Base-by-base conservation (phyloP, 306 rosid species). In the Lathyrus aphaca region DNA sequence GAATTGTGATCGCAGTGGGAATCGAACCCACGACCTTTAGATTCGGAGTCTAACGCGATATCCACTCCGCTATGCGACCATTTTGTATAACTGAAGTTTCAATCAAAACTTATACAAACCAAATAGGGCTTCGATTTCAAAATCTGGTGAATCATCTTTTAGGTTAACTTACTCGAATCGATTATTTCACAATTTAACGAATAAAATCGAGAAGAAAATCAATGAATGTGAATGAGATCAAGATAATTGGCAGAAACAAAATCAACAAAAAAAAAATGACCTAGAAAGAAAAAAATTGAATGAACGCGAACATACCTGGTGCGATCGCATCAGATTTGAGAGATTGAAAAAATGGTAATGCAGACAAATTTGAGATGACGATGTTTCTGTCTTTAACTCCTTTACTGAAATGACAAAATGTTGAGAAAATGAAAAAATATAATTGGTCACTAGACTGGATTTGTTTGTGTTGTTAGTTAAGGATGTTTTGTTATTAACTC, bases 11-110 rank as follows among this genome's bases (percentile, higher is more conserved):
- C 98, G 84, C 98, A 92, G 98, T 90, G 98, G 96, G 98, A 86
- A 5, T 90, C 87, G 91, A 90, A 93, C 93, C 96, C 96, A 90
- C 98, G 93, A 86, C 96, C 96, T 90, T 86, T 92, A 92, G 98
- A 92, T 86, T 4, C 96, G 96, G 96, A 92, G 82, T 88, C 98
- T 55, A 87, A 90, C 82, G 96, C 96, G 88, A 87, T 87, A 90
- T 90, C 91, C 96, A 82, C 94, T 87, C 88, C 94, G 93, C 91
- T 90, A 90, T 90, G 96, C 85, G 89, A 87, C 75, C 89, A 1
- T 8, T 4, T 5, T 4, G 5, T 50, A 25, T 1, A 6, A 17
- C 21, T 6, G 0, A 2, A 16, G 0, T 0, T 12, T 35, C 0
- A 5, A 38, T 8, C 62, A 3, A 27, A 42, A n/a, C 7, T 46